A percentile compares a stretch with the other conserved stretches of the same genome.
Conservation (phyloP, 306 rosid genomes). For the Citrullus colocynthis region DNA sequence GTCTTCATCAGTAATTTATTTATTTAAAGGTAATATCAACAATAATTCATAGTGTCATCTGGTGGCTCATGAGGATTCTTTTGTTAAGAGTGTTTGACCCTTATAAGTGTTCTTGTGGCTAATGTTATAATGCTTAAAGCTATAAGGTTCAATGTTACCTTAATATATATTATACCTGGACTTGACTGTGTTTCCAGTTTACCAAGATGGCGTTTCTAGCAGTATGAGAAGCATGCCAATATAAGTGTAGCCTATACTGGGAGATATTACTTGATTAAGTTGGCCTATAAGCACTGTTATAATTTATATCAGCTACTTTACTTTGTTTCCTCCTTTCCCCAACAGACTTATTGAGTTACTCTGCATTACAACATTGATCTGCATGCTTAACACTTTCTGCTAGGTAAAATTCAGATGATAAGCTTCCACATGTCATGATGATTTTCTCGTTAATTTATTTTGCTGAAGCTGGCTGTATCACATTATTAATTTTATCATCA, state of each 20-base stretch:
- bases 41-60: neutral
- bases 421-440: neutral
- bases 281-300: neutral
- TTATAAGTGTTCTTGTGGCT: neutral
- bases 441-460: neutral
- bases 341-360: neutral
- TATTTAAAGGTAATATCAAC: neutral
- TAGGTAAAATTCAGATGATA: neutral
- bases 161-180: neutral
- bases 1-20: neutral
- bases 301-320: neutral
- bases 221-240: neutral
- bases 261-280: neutral
- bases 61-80: too few relatives aligned
- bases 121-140: neutral
- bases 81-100: conserved; percentile 1
- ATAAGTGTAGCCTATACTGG: neutral
- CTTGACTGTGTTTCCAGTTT: neutral
- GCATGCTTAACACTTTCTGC: neutral
- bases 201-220: neutral
- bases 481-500: neutral
- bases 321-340: neutral
- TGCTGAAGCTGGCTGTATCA: neutral
- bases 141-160: neutral
- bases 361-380: neutral